Percentiles rank a stretch among this genome's conserved stretches.
phyloP scores from a whole-genome alignment of 164 flowering plant genomes.

The Vitis riparia region DNA sequence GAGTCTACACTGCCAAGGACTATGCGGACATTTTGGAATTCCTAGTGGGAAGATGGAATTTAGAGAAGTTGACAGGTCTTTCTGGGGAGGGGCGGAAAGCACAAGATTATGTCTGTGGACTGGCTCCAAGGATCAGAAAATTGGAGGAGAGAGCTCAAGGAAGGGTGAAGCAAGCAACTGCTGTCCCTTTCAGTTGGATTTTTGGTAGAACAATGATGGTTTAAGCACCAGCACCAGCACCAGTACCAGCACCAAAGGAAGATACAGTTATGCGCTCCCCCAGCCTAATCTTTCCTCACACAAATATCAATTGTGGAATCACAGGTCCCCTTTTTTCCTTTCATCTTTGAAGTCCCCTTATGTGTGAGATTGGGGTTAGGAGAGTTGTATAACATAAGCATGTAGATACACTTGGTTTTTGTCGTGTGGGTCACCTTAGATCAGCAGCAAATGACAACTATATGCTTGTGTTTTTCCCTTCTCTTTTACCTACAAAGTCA shows the following conservation, averaged over 20 bases:
- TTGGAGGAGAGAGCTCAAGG: conserved; percentile 46
- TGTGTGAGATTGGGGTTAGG: background rate
- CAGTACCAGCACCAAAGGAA: too few relatives aligned
- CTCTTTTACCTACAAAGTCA: too few relatives aligned
- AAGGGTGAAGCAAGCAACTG: conserved; percentile 23
- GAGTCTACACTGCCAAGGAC: conserved; percentile 65
- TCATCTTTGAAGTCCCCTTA: background rate
- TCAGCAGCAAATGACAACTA: too few relatives aligned
- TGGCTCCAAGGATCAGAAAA: conserved; percentile 43
- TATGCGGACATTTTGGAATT: conserved; percentile 59
- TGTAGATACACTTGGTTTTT: background rate
- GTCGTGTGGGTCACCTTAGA: too few relatives aligned
- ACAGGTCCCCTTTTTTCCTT: too few relatives aligned
- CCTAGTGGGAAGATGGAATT: conserved; percentile 48
- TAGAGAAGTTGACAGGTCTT: conserved; percentile 45
- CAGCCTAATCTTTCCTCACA: too few relatives aligned
- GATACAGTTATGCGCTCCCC: too few relatives aligned
- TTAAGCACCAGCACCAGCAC: background rate
- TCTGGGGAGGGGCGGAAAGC: conserved; percentile 45
- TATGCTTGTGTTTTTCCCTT: too few relatives aligned
- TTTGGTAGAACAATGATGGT: conserved; percentile 26
- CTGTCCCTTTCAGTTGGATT: conserved; percentile 48
- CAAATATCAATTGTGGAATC: too few relatives aligned
- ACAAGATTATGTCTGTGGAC: conserved; percentile 49
- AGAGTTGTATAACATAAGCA: background rate